Conservation (phyloP, 805 yeast species). For the Saccharomycopsis malanga region DNA sequence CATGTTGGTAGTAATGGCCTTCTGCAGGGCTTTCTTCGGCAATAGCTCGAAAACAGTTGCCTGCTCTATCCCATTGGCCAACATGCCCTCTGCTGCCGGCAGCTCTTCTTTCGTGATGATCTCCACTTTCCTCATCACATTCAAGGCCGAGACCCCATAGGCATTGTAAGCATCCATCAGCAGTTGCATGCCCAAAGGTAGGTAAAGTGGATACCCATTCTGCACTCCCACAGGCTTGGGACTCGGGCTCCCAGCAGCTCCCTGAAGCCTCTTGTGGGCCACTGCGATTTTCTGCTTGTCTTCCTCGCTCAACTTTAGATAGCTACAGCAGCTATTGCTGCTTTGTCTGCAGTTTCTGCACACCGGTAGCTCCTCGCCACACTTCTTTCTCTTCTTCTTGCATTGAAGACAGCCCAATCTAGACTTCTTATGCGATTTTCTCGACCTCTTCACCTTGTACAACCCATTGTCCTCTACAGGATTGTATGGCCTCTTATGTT, state of each 20-base stretch:
- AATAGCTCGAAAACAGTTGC: too few species aligned
- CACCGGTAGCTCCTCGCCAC: constrained; percentile 10
- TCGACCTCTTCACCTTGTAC: not conserved
- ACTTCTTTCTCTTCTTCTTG: constrained; percentile 14
- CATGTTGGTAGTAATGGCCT: too few species aligned
- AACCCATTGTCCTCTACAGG: not conserved
- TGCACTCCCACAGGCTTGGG: too few species aligned
- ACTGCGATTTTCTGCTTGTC: constrained; percentile 2
- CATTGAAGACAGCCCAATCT: constrained; percentile 12
- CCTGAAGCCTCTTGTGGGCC: constrained; percentile 1
- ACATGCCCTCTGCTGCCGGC: not conserved
- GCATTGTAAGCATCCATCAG: too few species aligned
- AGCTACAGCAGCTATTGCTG: constrained; percentile 7
- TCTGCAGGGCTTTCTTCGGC: too few species aligned
- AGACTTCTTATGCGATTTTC: constrained; percentile 12
- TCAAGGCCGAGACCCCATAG: too few species aligned
- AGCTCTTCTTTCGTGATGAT: not conserved
- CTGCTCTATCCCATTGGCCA: too few species aligned
- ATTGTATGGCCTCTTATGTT: too few species aligned
- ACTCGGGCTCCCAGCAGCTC: not conserved
- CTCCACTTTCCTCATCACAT: not conserved
- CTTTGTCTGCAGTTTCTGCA: constrained; percentile 2
- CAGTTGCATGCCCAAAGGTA: too few species aligned
- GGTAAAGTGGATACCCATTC: too few species aligned
- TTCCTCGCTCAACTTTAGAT: not conserved